Percentiles rank a stretch among this genome's conserved stretches.
phyloP scores from a whole-genome alignment of 805 yeast genomes.

The Saccharomycopsis javanensis region DNA sequence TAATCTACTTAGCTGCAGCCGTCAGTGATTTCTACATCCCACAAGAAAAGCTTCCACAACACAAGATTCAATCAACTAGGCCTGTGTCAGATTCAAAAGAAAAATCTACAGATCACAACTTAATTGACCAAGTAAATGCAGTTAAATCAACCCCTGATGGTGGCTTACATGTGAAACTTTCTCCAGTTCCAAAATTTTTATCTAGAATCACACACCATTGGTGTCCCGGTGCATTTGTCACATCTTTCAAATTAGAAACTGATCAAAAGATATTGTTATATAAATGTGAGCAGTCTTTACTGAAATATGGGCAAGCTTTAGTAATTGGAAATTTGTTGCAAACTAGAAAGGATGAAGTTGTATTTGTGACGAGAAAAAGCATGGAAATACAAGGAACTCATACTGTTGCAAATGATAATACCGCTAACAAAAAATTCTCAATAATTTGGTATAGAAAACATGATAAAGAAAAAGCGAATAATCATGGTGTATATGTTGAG shows the following conservation, averaged over 20 bases:
- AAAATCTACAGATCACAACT: neutral
- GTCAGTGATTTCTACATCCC: conserved; percentile 96
- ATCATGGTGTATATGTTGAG: neutral
- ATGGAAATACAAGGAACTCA: too few species aligned
- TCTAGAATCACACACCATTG: conserved; percentile 81
- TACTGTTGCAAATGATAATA: too few species aligned
- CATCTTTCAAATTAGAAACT: conserved; percentile 90
- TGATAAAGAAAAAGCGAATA: neutral
- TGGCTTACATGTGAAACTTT: conserved; percentile 75
- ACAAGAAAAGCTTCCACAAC: conserved; percentile 74
- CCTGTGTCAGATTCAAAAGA: neutral
- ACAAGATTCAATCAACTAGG: conserved; percentile 66
- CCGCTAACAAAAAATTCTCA: conserved; percentile 17
- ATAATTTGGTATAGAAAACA: conserved; percentile 46
- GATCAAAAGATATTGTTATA: conserved; percentile 58
- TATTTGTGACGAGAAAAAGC: conserved; percentile 60
- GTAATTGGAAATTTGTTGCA: conserved; percentile 92
- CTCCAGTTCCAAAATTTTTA: conserved; percentile 93
- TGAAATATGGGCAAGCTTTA: conserved; percentile 80
- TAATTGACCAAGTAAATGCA: neutral
- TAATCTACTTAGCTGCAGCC: conserved; percentile 92
- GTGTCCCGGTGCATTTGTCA: conserved; percentile 94
- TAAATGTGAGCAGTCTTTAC: conserved; percentile 72
- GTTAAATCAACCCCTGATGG: conserved; percentile 32
- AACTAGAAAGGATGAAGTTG: conserved; percentile 80